Percentiles rank a stretch among this genome's conserved stretches.
phyloP scores from a whole-genome alignment of 495 filamentous ascomycete genomes.

The Daldinia caldariorum region DNA sequence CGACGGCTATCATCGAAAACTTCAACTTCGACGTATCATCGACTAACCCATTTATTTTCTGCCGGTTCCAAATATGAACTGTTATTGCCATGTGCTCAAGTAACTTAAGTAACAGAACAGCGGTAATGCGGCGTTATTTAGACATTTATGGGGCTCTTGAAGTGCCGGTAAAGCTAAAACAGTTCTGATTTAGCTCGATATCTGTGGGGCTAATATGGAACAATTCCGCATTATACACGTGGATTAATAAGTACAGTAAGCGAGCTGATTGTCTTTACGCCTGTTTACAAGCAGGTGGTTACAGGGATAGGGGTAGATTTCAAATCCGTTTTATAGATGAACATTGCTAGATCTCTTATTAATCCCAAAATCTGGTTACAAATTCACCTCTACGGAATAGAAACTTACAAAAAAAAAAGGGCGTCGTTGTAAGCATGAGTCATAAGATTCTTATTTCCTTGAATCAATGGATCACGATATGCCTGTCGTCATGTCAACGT shows the following conservation, averaged over 20 bases:
- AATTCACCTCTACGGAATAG: neutral
- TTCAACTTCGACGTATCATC: neutral
- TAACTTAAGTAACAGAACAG: neutral
- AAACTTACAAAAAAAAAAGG: neutral
- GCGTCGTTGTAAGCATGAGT: neutral
- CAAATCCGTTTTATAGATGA: neutral
- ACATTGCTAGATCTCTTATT: neutral
- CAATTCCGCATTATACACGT: neutral
- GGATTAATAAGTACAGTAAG: neutral
- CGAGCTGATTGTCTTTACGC: no score
- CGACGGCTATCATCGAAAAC: neutral
- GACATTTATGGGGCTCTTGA: neutral
- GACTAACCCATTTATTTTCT: neutral
- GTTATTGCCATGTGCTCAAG: neutral
- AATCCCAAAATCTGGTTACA: neutral
- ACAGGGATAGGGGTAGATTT: neutral
- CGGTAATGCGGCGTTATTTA: neutral
- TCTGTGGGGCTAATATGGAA: neutral
- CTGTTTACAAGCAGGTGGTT: neutral
- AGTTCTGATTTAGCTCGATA: neutral
- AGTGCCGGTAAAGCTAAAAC: neutral
- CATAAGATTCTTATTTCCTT: neutral
- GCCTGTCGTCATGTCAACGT: neutral
- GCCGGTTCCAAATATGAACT: neutral
- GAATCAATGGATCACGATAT: neutral